Evolutionary conservation across 805 yeast genomes (phyloP).

Genomic region (Kazachstania africana): DNA sequence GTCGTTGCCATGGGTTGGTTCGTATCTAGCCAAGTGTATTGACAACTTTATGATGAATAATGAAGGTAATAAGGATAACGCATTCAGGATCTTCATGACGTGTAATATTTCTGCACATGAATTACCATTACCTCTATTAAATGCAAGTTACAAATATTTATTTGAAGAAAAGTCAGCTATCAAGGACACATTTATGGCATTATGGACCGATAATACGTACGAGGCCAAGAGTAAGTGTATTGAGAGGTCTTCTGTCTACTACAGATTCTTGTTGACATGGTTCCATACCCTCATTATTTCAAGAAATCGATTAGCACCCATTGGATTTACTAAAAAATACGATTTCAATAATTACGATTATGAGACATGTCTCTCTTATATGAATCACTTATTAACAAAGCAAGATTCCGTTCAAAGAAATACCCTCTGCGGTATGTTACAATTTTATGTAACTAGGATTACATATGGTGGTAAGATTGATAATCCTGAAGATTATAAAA

Average conservation of each 20-base stretch:
- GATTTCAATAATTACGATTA: conserved; percentile 72
- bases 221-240: conserved; percentile 23
- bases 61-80: conserved; percentile 1
- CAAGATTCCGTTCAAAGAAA: too few relatives aligned
- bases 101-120: conserved; percentile 37
- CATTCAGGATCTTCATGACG: conserved; percentile 55
- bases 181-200: conserved; percentile 11
- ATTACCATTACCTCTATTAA: conserved; percentile 45
- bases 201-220: conserved; percentile 22
- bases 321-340: conserved; percentile 49
- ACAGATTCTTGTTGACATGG: conserved; percentile 55
- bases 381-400: conserved; percentile 20
- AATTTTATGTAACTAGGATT: conserved; percentile 7
- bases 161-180: conserved; percentile 53
- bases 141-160: conserved; percentile 39
- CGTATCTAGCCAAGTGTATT: conserved; percentile 36
- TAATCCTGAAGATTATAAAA: conserved; percentile 28
- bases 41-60: conserved; percentile 19
- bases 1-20: conserved; percentile 51
- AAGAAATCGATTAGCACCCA: conserved; percentile 45
- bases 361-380: conserved; percentile 35
- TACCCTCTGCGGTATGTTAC: too few relatives aligned
- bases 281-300: conserved; percentile 54
- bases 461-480: conserved; percentile 41
- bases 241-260: conserved; percentile 17